These are phyloP conservation scores for Colletotrichum neosansevieriae DNA, from an alignment of 2,329 filamentous ascomycete genomes.

Conservation along the genomic window DNA sequence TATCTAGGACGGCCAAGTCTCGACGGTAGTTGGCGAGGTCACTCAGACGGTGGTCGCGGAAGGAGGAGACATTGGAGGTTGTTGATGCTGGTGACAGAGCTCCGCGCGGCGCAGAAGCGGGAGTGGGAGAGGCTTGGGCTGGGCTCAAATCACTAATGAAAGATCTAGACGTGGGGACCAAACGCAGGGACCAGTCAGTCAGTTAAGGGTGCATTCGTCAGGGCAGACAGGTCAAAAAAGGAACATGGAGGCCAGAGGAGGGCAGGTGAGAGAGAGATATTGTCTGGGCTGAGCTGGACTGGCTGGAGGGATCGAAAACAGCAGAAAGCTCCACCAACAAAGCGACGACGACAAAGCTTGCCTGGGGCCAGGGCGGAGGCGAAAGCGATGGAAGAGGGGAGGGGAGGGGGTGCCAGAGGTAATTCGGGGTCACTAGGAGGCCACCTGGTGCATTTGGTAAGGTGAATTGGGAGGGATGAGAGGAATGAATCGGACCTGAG, in stretches of 20 bases:
- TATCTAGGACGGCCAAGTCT: slow-evolving; percentile 77
- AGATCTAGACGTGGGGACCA: slow-evolving; percentile 41
- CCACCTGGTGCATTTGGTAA: background rate
- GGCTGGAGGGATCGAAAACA: slow-evolving; percentile 37
- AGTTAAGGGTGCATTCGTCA: slow-evolving; percentile 29
- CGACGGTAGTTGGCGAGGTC: slow-evolving; percentile 78
- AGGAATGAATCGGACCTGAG: background rate
- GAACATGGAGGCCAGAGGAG: slow-evolving; percentile 28
- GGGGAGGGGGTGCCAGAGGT: slow-evolving; percentile 16
- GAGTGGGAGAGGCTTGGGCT: slow-evolving; percentile 54
- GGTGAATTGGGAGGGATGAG: background rate
- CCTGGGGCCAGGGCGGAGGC: slow-evolving; percentile 28
- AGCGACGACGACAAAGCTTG: slow-evolving; percentile 39
- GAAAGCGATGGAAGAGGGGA: slow-evolving; percentile 10
- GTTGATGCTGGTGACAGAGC: slow-evolving; percentile 58
- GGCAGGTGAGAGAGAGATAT: slow-evolving; percentile 10
- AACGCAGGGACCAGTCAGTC: slow-evolving; percentile 40
- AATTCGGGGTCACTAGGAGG: slow-evolving; percentile 18
- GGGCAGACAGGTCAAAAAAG: slow-evolving; percentile 17
- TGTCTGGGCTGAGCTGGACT: slow-evolving; percentile 24
- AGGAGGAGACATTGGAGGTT: slow-evolving; percentile 60
- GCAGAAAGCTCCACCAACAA: slow-evolving; percentile 33
- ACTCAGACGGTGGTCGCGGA: slow-evolving; percentile 69
- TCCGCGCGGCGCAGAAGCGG: slow-evolving; percentile 57
- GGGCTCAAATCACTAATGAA: slow-evolving; percentile 52